A percentile compares a stretch with the other conserved stretches of the same genome.
These are phyloP conservation scores for Xerocomus alliaceus DNA, from an alignment of 1,284 basidiomycete species.

Conservation along the genomic window DNA sequence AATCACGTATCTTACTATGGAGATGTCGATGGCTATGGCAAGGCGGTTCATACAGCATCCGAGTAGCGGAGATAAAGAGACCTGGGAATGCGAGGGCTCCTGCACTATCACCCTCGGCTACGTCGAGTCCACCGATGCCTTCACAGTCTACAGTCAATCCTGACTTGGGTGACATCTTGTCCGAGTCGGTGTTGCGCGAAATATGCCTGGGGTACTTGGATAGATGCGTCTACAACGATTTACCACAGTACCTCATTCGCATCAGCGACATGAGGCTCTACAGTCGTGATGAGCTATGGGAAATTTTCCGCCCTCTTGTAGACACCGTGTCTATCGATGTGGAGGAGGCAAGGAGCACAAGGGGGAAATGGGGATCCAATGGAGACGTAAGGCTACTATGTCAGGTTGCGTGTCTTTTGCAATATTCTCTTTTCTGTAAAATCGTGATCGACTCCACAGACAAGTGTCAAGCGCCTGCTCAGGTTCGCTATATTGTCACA, in stretches of 20 bases:
- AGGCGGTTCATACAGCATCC: too few relatives aligned
- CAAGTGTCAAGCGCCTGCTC: not conserved
- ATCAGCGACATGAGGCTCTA: slow-evolving; percentile 10
- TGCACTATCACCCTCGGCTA: too few relatives aligned
- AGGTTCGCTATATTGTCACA: slow-evolving; percentile 14
- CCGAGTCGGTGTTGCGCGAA: not conserved
- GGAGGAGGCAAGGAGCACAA: not conserved
- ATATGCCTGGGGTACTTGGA: slow-evolving; percentile 2
- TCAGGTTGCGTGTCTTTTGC: not conserved
- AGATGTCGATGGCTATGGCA: too few relatives aligned
- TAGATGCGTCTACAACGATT: slow-evolving; percentile 8
- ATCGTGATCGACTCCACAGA: too few relatives aligned
- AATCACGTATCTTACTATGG: too few relatives aligned
- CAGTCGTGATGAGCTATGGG: slow-evolving; percentile 1
- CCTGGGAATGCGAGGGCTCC: too few relatives aligned
- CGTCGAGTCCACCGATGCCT: too few relatives aligned
- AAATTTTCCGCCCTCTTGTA: not conserved
- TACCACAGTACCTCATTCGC: slow-evolving; percentile 17
- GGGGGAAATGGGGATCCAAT: not conserved
- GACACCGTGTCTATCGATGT: not conserved
- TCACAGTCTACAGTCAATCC: too few relatives aligned
- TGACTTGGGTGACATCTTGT: too few relatives aligned
- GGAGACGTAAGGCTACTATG: not conserved
- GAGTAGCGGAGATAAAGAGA: too few relatives aligned
- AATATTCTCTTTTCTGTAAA: too few relatives aligned